Conservation (phyloP, 1,139 yeast genomes). For the Yamadazyma aaseri region DNA sequence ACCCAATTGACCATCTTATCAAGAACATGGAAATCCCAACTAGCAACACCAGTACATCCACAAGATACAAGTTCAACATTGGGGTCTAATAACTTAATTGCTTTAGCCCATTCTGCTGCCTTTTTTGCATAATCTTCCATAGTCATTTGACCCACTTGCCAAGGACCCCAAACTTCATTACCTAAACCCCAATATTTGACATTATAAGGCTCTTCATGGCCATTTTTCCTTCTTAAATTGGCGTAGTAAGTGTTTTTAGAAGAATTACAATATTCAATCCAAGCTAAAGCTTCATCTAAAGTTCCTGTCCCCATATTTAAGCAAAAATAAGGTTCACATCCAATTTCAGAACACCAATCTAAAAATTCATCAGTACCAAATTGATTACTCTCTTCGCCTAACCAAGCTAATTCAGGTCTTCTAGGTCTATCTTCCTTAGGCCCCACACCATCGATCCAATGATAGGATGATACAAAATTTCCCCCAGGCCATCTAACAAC, state of each 20-base stretch:
- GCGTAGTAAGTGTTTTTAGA: constrained; percentile 26
- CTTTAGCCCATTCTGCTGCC: constrained; percentile 33
- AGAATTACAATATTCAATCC: constrained; percentile 34
- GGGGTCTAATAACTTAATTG: constrained; percentile 28
- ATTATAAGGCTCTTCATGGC: constrained; percentile 29
- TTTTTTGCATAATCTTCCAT: constrained; percentile 26
- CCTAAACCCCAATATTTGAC: constrained; percentile 36
- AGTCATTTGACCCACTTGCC: constrained; percentile 33
- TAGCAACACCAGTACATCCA: constrained; percentile 26
- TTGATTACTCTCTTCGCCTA: constrained; percentile 25
- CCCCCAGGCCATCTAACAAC: constrained; percentile 36
- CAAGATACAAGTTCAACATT: constrained; percentile 25
- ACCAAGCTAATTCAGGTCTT: constrained; percentile 33
- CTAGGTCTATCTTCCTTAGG: constrained; percentile 26
- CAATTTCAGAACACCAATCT: constrained; percentile 27
- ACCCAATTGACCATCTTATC: constrained; percentile 23
- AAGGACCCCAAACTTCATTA: constrained; percentile 33
- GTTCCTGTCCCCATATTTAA: constrained; percentile 36
- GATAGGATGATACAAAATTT: constrained; percentile 30
- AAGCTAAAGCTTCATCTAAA: constrained; percentile 29
- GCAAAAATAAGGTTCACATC: constrained; percentile 28
- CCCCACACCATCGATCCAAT: constrained; percentile 34
- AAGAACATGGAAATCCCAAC: constrained; percentile 27
- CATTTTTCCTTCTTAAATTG: constrained; percentile 25
- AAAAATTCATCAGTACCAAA: constrained; percentile 35